A percentile compares a stretch with the other conserved stretches of the same genome.
These are phyloP conservation scores for Phytopythium mirpurense DNA, from an alignment of 352 stramenopile genomes.

Conservation along the genomic window DNA sequence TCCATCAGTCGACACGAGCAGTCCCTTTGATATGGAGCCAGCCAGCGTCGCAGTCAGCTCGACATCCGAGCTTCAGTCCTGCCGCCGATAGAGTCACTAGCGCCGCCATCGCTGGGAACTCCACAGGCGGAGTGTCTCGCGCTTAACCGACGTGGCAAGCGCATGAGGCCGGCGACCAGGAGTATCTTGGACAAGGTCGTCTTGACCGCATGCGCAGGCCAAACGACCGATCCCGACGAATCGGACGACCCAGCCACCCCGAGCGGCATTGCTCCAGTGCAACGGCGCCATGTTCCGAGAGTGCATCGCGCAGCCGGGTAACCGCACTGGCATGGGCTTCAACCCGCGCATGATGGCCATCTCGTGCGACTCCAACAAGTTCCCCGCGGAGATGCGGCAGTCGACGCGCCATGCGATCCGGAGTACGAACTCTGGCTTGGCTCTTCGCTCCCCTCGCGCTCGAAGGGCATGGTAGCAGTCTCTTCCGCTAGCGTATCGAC, in stretches of 20 bases:
- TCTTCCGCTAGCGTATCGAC: too few species aligned
- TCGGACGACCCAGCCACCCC: slow-evolving; percentile 13
- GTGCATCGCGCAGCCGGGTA: slow-evolving; percentile 11
- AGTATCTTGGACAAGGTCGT: slow-evolving; percentile 15
- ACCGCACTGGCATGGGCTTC: slow-evolving; percentile 26
- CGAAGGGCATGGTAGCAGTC: too few species aligned
- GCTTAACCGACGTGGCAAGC: slow-evolving; percentile 5
- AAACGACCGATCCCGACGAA: slow-evolving; percentile 4
- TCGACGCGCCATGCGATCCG: slow-evolving; percentile 20
- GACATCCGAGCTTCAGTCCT: too few species aligned
- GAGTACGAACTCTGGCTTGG: slow-evolving; percentile 28
- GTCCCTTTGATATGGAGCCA: too few species aligned
- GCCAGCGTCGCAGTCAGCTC: too few species aligned
- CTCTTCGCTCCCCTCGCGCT: too few species aligned
- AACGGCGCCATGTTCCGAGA: slow-evolving; percentile 36
- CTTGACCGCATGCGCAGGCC: slow-evolving; percentile 16
- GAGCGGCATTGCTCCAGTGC: slow-evolving; percentile 21
- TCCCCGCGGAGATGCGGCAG: slow-evolving; percentile 19
- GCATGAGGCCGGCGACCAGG: slow-evolving; percentile 13
- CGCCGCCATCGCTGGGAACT: too few species aligned
- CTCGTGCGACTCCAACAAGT: slow-evolving; percentile 16
- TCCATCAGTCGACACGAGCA: too few species aligned
- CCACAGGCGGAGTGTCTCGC: slow-evolving; percentile 3
- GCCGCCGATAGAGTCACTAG: too few species aligned
- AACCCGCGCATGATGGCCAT: slow-evolving; percentile 26